These are phyloP conservation scores for Gamarada debralockiae DNA, from an alignment of 495 filamentous ascomycete genomes.

Conservation along the genomic window DNA sequence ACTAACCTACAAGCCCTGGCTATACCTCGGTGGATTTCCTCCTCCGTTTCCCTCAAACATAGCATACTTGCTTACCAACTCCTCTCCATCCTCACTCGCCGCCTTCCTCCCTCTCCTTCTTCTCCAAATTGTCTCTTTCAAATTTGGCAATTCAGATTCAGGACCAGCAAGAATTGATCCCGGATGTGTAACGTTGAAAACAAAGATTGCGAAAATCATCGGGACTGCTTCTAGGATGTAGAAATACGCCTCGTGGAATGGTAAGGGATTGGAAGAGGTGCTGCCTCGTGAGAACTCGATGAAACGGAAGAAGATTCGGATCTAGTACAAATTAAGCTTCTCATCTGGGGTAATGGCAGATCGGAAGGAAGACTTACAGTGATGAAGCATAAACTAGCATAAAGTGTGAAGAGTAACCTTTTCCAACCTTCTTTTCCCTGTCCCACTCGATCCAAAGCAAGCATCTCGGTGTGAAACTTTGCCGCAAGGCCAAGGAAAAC, in stretches of 20 bases:
- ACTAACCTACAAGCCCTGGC: no score
- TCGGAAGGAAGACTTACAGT: slow-evolving; percentile 23
- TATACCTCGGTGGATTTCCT: no score
- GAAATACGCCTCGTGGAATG: slow-evolving; percentile 45
- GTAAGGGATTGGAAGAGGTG: slow-evolving; percentile 26
- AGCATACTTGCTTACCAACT: no score
- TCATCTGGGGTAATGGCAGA: neutral
- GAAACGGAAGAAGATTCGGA: slow-evolving; percentile 54
- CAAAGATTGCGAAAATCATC: slow-evolving; percentile 47
- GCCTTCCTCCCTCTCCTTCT: no score
- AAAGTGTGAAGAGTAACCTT: slow-evolving; percentile 28
- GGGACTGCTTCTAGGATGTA: slow-evolving; percentile 47
- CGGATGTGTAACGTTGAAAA: slow-evolving; percentile 46
- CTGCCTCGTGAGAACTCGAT: slow-evolving; percentile 45
- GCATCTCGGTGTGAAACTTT: slow-evolving; percentile 27
- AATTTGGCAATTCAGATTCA: no score
- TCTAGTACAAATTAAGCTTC: neutral
- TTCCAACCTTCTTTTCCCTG: neutral
- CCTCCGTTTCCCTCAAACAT: no score
- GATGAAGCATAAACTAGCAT: slow-evolving; percentile 37
- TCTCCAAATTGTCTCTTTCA: no score
- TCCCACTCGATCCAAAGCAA: slow-evolving; percentile 20
- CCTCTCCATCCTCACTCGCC: no score
- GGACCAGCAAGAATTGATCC: slow-evolving; percentile 45
- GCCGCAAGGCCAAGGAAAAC: slow-evolving; percentile 36